Evolutionary conservation across 352 stramenopile genomes (phyloP), one percentile per base, ranked within the genome.

Genomic region (Phytophthora cryptogea): DNA sequence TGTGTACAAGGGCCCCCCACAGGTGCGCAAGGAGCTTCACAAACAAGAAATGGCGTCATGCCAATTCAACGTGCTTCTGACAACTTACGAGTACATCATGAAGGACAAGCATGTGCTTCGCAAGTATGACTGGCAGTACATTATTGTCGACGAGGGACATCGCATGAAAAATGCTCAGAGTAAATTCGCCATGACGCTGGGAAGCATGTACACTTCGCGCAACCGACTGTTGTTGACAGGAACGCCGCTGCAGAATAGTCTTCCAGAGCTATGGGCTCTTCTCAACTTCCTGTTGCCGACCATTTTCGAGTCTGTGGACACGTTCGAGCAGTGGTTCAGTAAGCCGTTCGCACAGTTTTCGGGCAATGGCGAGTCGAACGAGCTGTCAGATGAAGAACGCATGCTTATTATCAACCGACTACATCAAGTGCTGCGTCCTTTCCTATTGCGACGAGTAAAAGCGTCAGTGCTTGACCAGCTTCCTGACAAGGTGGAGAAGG

Each of bases 221-320:
- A 92, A 92, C 35, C 88, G 95, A 35, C 75, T 99, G 7, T 66
- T 99, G 11, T 92, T 99, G 72, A 99, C 98, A 10, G 98, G 97
- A 44, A 99, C 97, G 1, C 97, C 97, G 9, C 81, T 99, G 10
- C 97, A 99, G 66, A 98, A 99, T 74, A 98, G 95, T 62, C 66
- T 99, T 5, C 92, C 97, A 10, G 92, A 98, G 71, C 73, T 98
- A 1, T 98, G 90, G 90, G 86, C 92, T 9, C 67, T 98, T 17
- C 66, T 98, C 10, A 97, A 97, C 66, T 98, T 98, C 43, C 65
- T 98, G 27, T 58, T 97, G 27, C 90, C 90, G 16, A 95, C 92
- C 23, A 95, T 97, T 55, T 97, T 98, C 55, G 81, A 94, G 63
- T 91, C 76, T 1, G 84, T 94, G 27, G 85, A 95, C 36, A 95